Evolutionary conservation across 192 early-diverging fungal genomes (phyloP).

Genomic region (Allomyces arbusculus): DNA sequence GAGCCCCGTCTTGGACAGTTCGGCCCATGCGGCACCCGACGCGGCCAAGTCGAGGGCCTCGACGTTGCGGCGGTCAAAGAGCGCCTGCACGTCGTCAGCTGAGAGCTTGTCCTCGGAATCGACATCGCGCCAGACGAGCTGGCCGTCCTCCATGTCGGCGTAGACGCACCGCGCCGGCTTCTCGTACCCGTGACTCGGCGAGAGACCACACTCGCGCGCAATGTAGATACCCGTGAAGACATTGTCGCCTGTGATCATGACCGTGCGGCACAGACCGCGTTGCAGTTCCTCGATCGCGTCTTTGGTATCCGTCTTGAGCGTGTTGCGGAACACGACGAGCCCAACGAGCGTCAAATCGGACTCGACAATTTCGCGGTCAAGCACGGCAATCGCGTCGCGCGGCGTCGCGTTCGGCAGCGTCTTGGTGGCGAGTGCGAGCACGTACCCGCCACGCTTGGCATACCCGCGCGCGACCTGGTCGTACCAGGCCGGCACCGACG

Average conservation of each 20-base stretch:
- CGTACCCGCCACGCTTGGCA: constrained; percentile 57
- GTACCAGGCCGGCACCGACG: constrained; percentile 32
- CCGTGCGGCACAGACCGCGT: constrained; percentile 38
- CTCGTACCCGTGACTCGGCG: constrained; percentile 17
- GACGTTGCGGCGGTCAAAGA: constrained; percentile 8
- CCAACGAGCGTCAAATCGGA: constrained; percentile 24
- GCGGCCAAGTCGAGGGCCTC: constrained; percentile 45
- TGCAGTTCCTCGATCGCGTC: constrained; percentile 44
- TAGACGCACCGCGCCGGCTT: constrained; percentile 31
- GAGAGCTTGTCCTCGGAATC: constrained; percentile 23
- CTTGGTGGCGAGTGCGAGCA: constrained; percentile 46
- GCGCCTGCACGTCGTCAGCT: constrained; percentile 13
- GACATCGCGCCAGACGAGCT: constrained; percentile 36
- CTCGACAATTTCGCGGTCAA: constrained; percentile 42
- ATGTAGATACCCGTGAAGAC: constrained; percentile 52
- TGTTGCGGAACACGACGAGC: constrained; percentile 55
- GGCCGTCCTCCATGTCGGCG: constrained; percentile 15
- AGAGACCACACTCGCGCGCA: constrained; percentile 43
- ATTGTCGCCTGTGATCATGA: constrained; percentile 74
- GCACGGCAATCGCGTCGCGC: constrained; percentile 13
- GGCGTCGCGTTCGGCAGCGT: constrained; percentile 29
- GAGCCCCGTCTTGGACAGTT: constrained; percentile 13
- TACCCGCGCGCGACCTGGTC: constrained; percentile 27
- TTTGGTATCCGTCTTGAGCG: constrained; percentile 47
- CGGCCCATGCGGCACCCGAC: constrained; percentile 45